Base-by-base conservation (phyloP, 768 basidiomycete species). In the Kwoniella sp. region DNA sequence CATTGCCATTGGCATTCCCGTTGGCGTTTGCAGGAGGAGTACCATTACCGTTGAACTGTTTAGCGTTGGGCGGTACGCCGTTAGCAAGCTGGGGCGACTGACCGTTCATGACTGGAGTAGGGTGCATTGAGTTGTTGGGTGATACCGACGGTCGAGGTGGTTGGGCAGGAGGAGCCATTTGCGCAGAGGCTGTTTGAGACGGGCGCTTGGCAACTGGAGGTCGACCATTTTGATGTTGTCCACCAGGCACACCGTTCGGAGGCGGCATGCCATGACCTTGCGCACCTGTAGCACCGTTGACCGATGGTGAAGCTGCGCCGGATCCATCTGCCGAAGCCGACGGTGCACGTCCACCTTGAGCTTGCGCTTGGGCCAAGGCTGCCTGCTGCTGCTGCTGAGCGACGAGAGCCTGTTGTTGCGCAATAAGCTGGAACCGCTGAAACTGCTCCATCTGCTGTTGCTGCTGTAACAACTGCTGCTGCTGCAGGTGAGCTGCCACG, bases 401-500 rank as follows among this genome's bases (percentile, higher is more conserved):
- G 48, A 46, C 53, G 24, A 47, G 19, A 53, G 66, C 64, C 53
- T 63, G 70, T 47, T 67, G 64, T 56, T 68, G 68, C 5, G 67
- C 67, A 44, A 63, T 53, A 37, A 68, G 33, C 46, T 73, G 74
- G 53, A 63, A 65, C n/a, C 67, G 64, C 56, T 72, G 75, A 59
- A 62, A 72, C 49, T 72, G 67, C 53, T 70, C 67, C 64, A 76
- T 67, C 59, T 63, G 50, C 51, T 62, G 63, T 54, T 67, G 60
- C 25, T 67, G 65, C 33, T 62, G 55, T 6, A 59, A 37, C 36
- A 56, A 27, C 25, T 65, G 67, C 48, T 74, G 72, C 58, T 74
- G 73, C 55, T 71, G 72, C 37, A 67, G 30, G 21, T 73, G 65
- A 15, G 63, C 63, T 21, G 63, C 68, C 17, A 60, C 36, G 2